Evolutionary conservation across 805 yeast genomes (phyloP), one percentile per base, ranked within the genome.

Genomic region (Starmerella floricola): DNA sequence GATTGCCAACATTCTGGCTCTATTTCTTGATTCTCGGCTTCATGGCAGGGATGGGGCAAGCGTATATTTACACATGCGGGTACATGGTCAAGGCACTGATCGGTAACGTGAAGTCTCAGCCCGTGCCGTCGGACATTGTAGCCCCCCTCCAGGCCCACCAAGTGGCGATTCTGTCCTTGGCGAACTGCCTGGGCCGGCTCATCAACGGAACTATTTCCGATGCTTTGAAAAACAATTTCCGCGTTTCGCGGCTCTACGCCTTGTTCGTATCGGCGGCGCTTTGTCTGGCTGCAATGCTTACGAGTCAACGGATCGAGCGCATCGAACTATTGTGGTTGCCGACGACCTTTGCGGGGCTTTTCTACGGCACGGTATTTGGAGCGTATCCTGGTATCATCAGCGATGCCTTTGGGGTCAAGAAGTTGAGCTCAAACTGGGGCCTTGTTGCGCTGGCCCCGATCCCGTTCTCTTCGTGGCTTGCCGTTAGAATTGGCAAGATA

Each of bases 371-470:
- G 48, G 67, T 77, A 18, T 79, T 79, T 61, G 80, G 87, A 38
- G 67, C 79, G 8, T 71, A 73, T 60, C 91, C 93, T 4, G 74
- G 81, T n/a, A 72, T 82, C 17, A 69, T 79, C n/a, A 72, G 84
- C 15, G 88, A 82, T 49, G 60, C 69, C 8, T 81, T 79, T 61
- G 91, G 91, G 2, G 71, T 82, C 64, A 64, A 64, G 15, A 66
- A 71, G 40, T 79, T 80, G 52, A 72, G 82, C 6, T 74, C 71
- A 49, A 79, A 79, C 53, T 81, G 86, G 83, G 93, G 93, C 0
- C 55, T 76, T 28, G 68, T 79, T 18, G 75, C 78, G 10, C 54
- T 78, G 40, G 74, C 86, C 0, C 87, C 91, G 1, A 69, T 78
- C 13, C 48, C 76, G 0, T 74, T 81, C 1, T 71, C 79, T 31